phyloP scores from a whole-genome alignment of 2,329 filamentous ascomycete species.

The Colletotrichum sp. region DNA sequence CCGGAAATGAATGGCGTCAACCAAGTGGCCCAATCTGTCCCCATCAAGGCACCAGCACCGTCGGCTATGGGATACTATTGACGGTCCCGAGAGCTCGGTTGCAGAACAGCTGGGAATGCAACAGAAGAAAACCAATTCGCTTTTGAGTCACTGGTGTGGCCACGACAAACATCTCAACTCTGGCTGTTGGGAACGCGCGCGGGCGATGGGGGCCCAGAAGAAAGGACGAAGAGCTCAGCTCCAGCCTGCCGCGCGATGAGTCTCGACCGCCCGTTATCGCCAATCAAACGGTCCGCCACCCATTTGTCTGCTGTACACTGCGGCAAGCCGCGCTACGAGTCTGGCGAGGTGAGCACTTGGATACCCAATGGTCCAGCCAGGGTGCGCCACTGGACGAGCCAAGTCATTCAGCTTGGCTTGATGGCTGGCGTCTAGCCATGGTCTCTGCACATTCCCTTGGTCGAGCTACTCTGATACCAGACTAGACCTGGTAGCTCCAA shows the following conservation, averaged over 20 bases:
- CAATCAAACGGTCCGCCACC: not conserved
- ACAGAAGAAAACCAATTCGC: not conserved
- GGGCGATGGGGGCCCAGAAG: not conserved
- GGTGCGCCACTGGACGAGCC: not conserved
- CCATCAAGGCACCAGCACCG: not conserved
- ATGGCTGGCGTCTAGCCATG: conserved; percentile 6
- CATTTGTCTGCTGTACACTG: not conserved
- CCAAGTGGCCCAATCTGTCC: not conserved
- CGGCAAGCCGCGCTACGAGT: not conserved
- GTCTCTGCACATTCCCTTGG: not conserved
- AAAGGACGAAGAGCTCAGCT: not conserved
- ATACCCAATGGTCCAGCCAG: not conserved
- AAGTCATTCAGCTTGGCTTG: conserved; percentile 8
- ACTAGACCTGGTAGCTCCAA: not conserved
- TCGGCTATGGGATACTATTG: conserved; percentile 9
- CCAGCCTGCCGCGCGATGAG: not conserved
- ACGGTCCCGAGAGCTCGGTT: conserved; percentile 1
- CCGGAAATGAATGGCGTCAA: not conserved
- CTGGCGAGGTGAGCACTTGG: not conserved
- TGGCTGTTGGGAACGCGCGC: not conserved
- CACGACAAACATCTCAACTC: conserved; percentile 8
- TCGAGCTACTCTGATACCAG: not conserved
- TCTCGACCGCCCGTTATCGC: not conserved
- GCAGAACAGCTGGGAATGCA: not conserved
- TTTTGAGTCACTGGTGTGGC: not conserved